Evolutionary conservation across 176 grass and related monocot species (phyloP), one percentile per base, ranked within the genome.

Genomic region (Themeda triandra): DNA sequence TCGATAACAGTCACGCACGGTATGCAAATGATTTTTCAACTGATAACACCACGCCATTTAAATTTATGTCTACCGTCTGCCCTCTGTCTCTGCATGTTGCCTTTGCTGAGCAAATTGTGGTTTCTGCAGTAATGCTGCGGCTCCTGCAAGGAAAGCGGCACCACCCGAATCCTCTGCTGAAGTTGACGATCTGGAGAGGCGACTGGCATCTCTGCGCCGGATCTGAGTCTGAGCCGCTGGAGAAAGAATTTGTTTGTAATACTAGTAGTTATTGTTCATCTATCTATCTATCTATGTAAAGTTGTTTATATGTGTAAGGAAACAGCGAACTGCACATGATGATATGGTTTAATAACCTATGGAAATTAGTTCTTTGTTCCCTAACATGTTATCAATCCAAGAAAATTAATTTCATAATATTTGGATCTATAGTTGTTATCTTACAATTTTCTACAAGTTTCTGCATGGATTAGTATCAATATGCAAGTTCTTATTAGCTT

Each of bases 121-220:
- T 12, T 42, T 42, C 40, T 42, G 40, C 40, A 42, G 40, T 42
- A 42, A 42, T 10, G 40, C 40, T 10, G 78, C 74, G 0, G 83
- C 83, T 91, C 69, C 90, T 11, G 6, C 67, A 6, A 87, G 74
- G 79, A 87, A 81, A 35, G 32, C 32, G 32, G 82, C 79, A 10
- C 86, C 95, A 2, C 86, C 92, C 13, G 90, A 92, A 84, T 40
- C 87, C 14, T 75, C 80, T 66, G 89, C 92, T 71, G 91, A 95
- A 88, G 94, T 98, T 58, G 93, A 98, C 11, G 93, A 98, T 49
- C 72, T 98, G 64, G 96, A 96, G 89, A 96, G 87, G 87, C 92
- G 96, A 70, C 35, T 96, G 80, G 96, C 93, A 32, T 98, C 93
- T 76, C 93, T 98, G 37, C 93, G 96, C 44, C 91, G 88, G 30